Percentiles rank a stretch among this genome's conserved stretches.
phyloP scores from a whole-genome alignment of 73 alveolate species.

The Stentor roeselii region DNA sequence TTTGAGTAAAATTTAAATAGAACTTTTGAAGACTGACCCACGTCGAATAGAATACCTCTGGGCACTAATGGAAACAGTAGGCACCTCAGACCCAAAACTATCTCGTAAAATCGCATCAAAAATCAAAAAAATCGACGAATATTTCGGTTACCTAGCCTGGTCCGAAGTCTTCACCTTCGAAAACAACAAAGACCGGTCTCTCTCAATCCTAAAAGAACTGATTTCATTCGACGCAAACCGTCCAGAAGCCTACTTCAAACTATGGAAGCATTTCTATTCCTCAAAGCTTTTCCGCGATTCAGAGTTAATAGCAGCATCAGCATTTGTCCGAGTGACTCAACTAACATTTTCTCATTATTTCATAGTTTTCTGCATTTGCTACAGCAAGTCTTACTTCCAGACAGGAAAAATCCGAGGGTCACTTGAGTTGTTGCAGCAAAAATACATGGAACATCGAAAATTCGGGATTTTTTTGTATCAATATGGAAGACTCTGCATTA shows the following conservation, averaged over 20 bases:
- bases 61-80: neutral
- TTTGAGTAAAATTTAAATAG: neutral
- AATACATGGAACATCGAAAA: conserved; percentile 28
- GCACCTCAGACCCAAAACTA: neutral
- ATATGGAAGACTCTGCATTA: conserved; percentile 26
- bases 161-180: conserved; percentile 39
- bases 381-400: neutral
- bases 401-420: conserved; percentile 20
- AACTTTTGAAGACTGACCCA: neutral
- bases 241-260: conserved; percentile 63
- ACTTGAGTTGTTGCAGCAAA: conserved; percentile 33
- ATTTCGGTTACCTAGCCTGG: conserved; percentile 67
- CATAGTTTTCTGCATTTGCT: conserved; percentile 18
- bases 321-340: conserved; percentile 1
- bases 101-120: conserved; percentile 31
- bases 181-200: conserved; percentile 27
- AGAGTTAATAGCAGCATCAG: conserved; percentile 22
- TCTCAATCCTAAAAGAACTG: conserved; percentile 41
- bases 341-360: neutral
- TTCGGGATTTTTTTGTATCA: conserved; percentile 30
- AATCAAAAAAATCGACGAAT: conserved; percentile 35
- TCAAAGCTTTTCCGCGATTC: conserved; percentile 1
- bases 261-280: conserved; percentile 38
- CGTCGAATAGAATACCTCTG: neutral
- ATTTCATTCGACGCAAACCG: conserved; percentile 25